A percentile compares a stretch with the other conserved stretches of the same genome.
These are phyloP conservation scores for Microcos paniculata DNA, from an alignment of 345 rosid species.

Conservation along the genomic window DNA sequence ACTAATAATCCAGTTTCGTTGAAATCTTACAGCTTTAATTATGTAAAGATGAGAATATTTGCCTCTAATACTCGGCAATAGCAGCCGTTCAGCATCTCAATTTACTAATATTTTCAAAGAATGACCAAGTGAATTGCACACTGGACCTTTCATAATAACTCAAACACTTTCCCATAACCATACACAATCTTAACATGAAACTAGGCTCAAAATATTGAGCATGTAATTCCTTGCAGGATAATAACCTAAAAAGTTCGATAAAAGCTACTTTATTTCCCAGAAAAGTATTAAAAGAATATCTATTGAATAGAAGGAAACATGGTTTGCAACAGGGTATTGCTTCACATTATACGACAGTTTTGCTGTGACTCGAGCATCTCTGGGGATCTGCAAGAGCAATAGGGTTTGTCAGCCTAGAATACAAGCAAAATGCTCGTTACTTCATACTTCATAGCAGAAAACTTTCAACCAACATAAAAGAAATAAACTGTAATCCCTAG, in stretches of 20 bases:
- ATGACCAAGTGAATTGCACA: neutral
- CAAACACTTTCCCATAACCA: neutral
- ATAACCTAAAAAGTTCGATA: neutral
- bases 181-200: no score
- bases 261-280: neutral
- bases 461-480: no score
- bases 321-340: neutral
- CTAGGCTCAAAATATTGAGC: neutral
- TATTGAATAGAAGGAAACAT: conserved; percentile 18
- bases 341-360: conserved; percentile 79
- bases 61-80: no score
- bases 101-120: neutral
- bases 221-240: conserved; percentile 1
- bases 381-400: conserved; percentile 45
- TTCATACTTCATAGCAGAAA: neutral
- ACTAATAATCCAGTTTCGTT: neutral
- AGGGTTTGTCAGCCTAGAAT: neutral
- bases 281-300: conserved; percentile 17
- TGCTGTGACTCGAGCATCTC: conserved; percentile 73
- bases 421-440: neutral
- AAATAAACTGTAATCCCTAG: no score
- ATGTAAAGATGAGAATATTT: neutral
- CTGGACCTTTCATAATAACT: neutral
- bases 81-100: no score
- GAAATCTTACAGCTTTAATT: neutral